Conservation (phyloP, 106 monocot genomes). For the Cymbidium sinense region DNA sequence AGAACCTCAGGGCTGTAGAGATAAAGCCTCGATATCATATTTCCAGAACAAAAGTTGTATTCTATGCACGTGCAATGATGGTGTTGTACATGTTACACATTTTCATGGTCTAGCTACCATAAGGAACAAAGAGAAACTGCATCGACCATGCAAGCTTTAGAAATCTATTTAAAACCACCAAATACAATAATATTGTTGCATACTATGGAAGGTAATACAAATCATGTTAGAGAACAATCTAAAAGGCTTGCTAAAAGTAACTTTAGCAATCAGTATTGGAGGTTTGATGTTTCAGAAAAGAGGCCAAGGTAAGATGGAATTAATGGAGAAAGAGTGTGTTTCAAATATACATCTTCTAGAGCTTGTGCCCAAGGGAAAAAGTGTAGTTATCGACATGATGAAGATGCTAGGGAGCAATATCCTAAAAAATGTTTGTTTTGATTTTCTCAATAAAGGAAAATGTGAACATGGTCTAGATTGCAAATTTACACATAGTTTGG, state of each 20-base stretch:
- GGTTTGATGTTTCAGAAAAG: slow-evolving; percentile 71
- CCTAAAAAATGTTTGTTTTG: slow-evolving; percentile 92
- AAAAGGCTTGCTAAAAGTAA: slow-evolving; percentile 32
- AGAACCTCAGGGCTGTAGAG: too few relatives aligned
- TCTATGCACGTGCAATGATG: too few relatives aligned
- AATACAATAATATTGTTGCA: slow-evolving; percentile 76
- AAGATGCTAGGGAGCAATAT: slow-evolving; percentile 61
- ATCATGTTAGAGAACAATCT: slow-evolving; percentile 23
- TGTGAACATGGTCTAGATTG: slow-evolving; percentile 87
- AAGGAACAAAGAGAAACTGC: slow-evolving; percentile 99
- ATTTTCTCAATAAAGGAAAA: slow-evolving; percentile 94
- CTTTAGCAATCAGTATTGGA: slow-evolving; percentile 67
- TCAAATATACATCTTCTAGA: slow-evolving; percentile 81
- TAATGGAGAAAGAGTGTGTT: slow-evolving; percentile 51
- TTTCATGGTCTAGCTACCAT: too few relatives aligned
- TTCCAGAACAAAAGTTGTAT: too few relatives aligned
- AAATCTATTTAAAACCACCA: slow-evolving; percentile 47
- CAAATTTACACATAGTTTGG: slow-evolving; percentile 61
- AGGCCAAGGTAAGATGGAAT: slow-evolving; percentile 40
- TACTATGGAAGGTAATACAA: slow-evolving; percentile 7
- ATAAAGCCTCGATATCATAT: too few relatives aligned
- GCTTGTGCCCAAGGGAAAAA: slow-evolving; percentile 61
- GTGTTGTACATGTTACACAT: background rate
- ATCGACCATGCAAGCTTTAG: slow-evolving; percentile 56
- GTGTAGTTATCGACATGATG: slow-evolving; percentile 76